Evolutionary conservation across 208 protist species (phyloP).

Genomic region (Porcisia deanei): DNA sequence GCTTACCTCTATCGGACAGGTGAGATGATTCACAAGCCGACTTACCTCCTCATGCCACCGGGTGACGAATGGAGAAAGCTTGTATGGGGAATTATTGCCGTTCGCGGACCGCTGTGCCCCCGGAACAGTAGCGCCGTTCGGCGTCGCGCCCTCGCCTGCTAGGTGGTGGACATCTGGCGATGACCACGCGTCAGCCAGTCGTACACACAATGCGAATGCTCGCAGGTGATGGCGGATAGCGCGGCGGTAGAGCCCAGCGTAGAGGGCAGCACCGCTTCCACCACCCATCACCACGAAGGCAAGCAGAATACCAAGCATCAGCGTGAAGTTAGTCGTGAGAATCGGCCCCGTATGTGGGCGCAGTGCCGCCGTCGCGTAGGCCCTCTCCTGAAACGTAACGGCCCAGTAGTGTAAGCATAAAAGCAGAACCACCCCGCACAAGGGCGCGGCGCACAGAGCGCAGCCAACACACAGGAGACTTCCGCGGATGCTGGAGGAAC

Average conservation of each 20-base stretch:
- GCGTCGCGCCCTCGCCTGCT: background rate
- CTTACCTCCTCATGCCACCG: conserved; percentile 24
- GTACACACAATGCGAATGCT: conserved; percentile 21
- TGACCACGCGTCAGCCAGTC: background rate
- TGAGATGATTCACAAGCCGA: conserved; percentile 3
- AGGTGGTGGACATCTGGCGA: background rate
- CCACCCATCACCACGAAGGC: conserved; percentile 18
- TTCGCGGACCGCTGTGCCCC: background rate
- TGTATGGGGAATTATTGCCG: background rate
- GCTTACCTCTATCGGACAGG: conserved; percentile 7
- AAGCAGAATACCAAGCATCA: conserved; percentile 15
- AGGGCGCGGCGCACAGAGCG: conserved; percentile 19
- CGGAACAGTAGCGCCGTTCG: background rate
- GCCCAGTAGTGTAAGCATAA: conserved; percentile 55
- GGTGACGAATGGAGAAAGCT: background rate
- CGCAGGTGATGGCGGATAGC: conserved; percentile 17
- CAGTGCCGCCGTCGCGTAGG: background rate
- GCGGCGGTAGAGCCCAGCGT: conserved; percentile 14
- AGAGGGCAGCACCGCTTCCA: conserved; percentile 9
- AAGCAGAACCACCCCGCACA: conserved; percentile 28
- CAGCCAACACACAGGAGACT: conserved; percentile 11
- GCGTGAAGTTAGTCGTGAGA: conserved; percentile 19
- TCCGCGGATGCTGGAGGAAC: conserved; percentile 1
- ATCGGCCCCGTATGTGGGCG: conserved; percentile 25
- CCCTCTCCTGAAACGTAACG: conserved; percentile 16